phyloP scores from a whole-genome alignment of 192 early-diverging fungal genomes.

The Kickxella alabastrina region DNA sequence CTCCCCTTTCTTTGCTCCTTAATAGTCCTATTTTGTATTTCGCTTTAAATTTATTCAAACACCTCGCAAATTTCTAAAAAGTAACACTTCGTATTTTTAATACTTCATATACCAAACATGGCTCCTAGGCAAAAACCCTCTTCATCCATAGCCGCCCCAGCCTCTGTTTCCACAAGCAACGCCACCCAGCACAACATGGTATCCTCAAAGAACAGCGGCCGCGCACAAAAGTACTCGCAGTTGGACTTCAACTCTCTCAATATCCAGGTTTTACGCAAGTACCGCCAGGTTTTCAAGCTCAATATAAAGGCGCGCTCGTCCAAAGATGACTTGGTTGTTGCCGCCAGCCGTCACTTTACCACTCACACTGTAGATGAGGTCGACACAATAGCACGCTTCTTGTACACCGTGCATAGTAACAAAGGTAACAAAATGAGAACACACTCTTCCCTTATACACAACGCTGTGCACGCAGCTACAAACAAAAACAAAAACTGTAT shows the following conservation, averaged over 20 bases:
- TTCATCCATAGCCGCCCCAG: not conserved
- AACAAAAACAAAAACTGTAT: not conserved
- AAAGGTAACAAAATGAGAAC: too few relatives aligned
- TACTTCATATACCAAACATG: not conserved
- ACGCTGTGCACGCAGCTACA: not conserved
- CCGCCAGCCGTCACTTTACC: slow-evolving; percentile 41
- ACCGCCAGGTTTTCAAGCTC: slow-evolving; percentile 51
- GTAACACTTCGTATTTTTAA: not conserved
- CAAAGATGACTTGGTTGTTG: slow-evolving; percentile 48
- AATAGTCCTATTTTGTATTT: too few relatives aligned
- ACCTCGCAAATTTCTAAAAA: too few relatives aligned
- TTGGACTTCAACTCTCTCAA: slow-evolving; percentile 47
- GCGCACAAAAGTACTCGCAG: slow-evolving; percentile 15
- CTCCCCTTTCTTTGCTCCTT: too few relatives aligned
- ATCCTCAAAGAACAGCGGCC: not conserved
- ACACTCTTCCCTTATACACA: too few relatives aligned
- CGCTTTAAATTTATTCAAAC: too few relatives aligned
- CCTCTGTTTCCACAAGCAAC: not conserved
- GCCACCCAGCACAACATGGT: not conserved
- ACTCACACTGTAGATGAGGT: slow-evolving; percentile 48
- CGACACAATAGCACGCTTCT: slow-evolving; percentile 52
- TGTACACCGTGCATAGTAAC: slow-evolving; percentile 47
- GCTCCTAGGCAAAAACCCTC: slow-evolving; percentile 14
- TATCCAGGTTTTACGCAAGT: slow-evolving; percentile 47
- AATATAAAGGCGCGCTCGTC: slow-evolving; percentile 52